These are phyloP conservation scores for Solanum hybrid DNA, from an alignment of 305 asterid genomes.

Conservation along the genomic window DNA sequence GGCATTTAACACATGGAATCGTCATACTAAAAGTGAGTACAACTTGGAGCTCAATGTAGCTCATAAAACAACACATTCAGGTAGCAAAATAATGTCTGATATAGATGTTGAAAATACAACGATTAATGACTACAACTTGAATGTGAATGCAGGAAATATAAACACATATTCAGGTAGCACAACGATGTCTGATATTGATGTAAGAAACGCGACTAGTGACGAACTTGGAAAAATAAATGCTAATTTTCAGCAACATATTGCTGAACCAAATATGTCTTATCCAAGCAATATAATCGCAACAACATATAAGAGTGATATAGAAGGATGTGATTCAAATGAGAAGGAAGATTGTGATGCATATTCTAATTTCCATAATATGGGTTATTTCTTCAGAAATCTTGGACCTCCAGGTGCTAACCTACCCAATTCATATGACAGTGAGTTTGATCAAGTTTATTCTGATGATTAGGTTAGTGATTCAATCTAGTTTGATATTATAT, in stretches of 20 bases:
- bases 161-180: not conserved
- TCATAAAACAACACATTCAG: not conserved
- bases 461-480: not conserved
- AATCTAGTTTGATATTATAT: not conserved
- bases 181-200: not conserved
- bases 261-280: not conserved
- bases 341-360: no score
- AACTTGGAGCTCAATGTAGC: not conserved
- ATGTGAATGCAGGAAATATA: not conserved
- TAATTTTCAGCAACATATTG: not conserved
- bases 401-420: not conserved
- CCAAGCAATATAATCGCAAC: no score
- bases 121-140: not conserved
- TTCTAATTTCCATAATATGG: not conserved
- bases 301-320: not conserved
- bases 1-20: not conserved
- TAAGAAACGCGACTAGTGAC: not conserved
- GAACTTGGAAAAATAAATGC: no score
- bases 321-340: not conserved
- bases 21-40: not conserved
- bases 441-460: not conserved
- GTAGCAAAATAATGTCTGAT: no score
- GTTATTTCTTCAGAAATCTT: not conserved
- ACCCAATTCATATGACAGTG: not conserved
- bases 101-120: no score